Evolutionary conservation across 2,329 filamentous ascomycete species (phyloP).

Genomic region (Chalara sp.): DNA sequence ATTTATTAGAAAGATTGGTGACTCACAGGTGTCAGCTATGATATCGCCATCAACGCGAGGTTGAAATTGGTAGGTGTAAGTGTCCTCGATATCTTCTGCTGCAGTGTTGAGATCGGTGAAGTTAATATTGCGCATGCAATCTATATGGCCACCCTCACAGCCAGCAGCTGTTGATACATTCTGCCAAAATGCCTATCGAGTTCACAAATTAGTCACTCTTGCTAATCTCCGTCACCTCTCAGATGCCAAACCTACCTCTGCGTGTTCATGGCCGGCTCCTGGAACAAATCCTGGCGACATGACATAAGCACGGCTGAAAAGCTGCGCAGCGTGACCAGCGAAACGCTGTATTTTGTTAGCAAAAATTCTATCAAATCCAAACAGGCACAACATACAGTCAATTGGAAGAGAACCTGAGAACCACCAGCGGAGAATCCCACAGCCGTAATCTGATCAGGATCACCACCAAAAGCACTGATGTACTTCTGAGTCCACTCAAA

Average conservation of each 20-base stretch:
- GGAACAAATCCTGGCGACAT: conserved; percentile 29
- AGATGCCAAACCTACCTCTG: conserved; percentile 11
- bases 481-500: conserved; percentile 42
- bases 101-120: conserved; percentile 25
- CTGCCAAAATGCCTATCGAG: too few species aligned
- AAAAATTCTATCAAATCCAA: background rate
- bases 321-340: conserved; percentile 26
- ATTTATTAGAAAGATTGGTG: background rate
- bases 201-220: too few species aligned
- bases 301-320: conserved; percentile 26
- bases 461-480: conserved; percentile 38
- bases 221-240: too few species aligned
- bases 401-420: conserved; percentile 29
- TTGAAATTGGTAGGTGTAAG: conserved; percentile 29
- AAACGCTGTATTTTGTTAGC: conserved; percentile 17
- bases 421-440: conserved; percentile 45
- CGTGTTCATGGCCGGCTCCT: conserved; percentile 30
- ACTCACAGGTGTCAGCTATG: conserved; percentile 26
- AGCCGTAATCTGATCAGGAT: conserved; percentile 36
- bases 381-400: conserved; percentile 15
- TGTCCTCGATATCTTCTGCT: conserved; percentile 18
- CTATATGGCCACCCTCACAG: conserved; percentile 2
- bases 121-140: conserved; percentile 26
- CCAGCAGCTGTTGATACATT: too few species aligned
- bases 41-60: conserved; percentile 31